Evolutionary conservation across 1,284 basidiomycete genomes (phyloP).

Genomic region (Salmacisia buchloeana): DNA sequence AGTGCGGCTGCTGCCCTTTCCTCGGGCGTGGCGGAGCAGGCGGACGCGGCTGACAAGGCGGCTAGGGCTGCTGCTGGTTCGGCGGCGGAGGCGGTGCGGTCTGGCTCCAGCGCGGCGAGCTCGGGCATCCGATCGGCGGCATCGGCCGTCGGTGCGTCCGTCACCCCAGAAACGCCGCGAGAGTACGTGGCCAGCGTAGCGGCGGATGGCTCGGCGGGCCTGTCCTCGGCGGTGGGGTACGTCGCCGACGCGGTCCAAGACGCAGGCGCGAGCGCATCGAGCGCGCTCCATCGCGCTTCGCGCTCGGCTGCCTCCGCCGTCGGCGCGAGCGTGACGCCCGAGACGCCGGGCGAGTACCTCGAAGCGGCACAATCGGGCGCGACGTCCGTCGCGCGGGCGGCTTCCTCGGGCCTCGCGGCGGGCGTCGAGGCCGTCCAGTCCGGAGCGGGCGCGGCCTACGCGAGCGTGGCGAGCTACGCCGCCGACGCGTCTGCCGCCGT

Average conservation of each 20-base stretch:
- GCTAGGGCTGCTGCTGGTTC: neutral
- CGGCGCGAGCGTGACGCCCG: conserved; percentile 11
- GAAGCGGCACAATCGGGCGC: neutral
- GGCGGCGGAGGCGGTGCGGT: conserved; percentile 9
- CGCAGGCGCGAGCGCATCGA: neutral
- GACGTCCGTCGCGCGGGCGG: neutral
- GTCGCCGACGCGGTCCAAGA: neutral
- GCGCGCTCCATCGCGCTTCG: conserved; percentile 6
- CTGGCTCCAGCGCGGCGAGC: conserved; percentile 14
- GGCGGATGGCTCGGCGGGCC: neutral
- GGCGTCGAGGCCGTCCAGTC: neutral
- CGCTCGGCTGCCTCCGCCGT: conserved; percentile 17
- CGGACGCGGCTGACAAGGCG: neutral
- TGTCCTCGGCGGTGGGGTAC: neutral
- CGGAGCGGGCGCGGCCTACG: neutral
- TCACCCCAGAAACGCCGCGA: conserved; percentile 18
- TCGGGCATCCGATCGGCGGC: conserved; percentile 15
- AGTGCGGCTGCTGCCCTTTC: neutral
- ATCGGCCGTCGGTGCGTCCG: conserved; percentile 18
- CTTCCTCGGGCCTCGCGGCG: neutral
- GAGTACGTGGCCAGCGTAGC: conserved; percentile 18
- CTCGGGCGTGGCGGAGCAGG: neutral
- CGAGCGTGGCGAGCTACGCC: neutral
- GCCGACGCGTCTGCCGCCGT: neutral
- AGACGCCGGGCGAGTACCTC: conserved; percentile 8